phyloP scores from a whole-genome alignment of 2,329 filamentous ascomycete genomes.

The Epichloe elymi region DNA sequence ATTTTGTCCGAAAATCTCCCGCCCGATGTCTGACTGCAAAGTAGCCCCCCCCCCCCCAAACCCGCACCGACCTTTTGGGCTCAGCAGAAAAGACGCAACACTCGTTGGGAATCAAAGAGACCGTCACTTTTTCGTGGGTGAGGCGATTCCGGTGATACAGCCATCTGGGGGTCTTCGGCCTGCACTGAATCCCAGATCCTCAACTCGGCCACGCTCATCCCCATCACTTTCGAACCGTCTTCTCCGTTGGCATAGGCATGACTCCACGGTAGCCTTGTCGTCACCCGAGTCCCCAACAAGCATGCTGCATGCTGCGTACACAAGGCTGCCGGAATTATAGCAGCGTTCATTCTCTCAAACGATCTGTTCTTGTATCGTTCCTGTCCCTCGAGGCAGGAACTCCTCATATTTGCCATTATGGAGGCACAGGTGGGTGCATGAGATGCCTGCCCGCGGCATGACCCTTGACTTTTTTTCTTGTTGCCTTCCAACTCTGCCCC shows the following conservation, averaged over 20 bases:
- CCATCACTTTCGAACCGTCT: not conserved
- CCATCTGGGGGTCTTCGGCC: not conserved
- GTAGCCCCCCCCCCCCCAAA: conserved; percentile 18
- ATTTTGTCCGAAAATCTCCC: conserved; percentile 17
- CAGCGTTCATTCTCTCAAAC: conserved; percentile 20
- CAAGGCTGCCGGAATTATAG: conserved; percentile 31
- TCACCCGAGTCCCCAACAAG: conserved; percentile 18
- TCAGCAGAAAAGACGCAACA: conserved; percentile 25
- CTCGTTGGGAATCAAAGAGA: conserved; percentile 2
- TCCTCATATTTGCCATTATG: conserved; percentile 20
- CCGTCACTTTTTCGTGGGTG: not conserved
- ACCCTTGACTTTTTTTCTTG: not conserved
- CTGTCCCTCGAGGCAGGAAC: conserved; percentile 6
- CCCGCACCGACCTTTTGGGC: conserved; percentile 28
- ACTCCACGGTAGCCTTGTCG: conserved; percentile 27
- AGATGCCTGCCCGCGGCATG: not conserved
- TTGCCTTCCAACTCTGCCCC: not conserved
- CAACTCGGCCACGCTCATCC: not conserved
- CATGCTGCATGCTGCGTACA: conserved; percentile 29
- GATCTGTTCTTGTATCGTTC: conserved; percentile 4
- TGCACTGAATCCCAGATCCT: conserved; percentile 1
- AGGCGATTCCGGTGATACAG: conserved; percentile 1
- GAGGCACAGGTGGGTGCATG: conserved; percentile 32
- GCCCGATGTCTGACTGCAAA: conserved; percentile 8
- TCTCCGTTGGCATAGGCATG: conserved; percentile 21